Percentiles rank a stretch among this genome's conserved stretches.
Conservation (phyloP, 805 yeast genomes). For the Priceomyces castillae region DNA sequence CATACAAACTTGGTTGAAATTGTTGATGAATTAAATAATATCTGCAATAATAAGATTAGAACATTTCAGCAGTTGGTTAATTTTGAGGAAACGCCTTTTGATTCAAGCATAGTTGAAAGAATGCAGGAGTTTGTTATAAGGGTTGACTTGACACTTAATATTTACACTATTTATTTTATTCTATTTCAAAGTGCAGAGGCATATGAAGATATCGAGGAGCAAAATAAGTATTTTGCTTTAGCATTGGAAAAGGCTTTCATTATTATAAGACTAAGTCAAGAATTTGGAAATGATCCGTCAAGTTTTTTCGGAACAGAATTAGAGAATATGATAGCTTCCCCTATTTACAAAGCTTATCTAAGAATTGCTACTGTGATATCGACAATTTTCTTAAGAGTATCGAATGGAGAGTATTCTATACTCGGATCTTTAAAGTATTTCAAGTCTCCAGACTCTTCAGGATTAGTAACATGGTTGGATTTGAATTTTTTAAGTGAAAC, state of each 20-base stretch:
- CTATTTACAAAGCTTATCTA: conserved; percentile 4
- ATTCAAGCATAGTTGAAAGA: conserved; percentile 3
- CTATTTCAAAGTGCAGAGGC: conserved; percentile 2
- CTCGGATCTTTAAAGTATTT: conserved; percentile 3
- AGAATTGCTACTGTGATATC: conserved; percentile 1
- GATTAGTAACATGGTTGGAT: conserved; percentile 3
- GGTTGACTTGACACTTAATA: conserved; percentile 2
- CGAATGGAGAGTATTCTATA: conserved; percentile 6
- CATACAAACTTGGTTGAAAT: conserved; percentile 1
- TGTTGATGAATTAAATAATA: conserved; percentile 4
- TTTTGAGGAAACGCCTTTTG: conserved; percentile 1
- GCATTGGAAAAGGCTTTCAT: conserved; percentile 5
- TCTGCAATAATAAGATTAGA: conserved; percentile 4
- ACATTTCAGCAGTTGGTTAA: conserved; percentile 4
- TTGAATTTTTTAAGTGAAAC: conserved; percentile 4
- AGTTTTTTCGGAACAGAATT: conserved; percentile 7
- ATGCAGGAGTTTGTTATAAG: conserved; percentile 8
- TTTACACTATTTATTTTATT: conserved; percentile 4
- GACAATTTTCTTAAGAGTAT: conserved; percentile 5
- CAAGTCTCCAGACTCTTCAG: conserved; percentile 7
- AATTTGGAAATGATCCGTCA: conserved; percentile 5
- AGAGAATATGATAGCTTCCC: conserved; percentile 6
- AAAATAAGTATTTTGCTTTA: conserved; percentile 1
- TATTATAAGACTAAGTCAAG: conserved; percentile 2
- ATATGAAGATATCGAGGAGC: conserved; percentile 41